Base-by-base conservation (phyloP, 768 basidiomycete species). In the Mycena belliarum region DNA sequence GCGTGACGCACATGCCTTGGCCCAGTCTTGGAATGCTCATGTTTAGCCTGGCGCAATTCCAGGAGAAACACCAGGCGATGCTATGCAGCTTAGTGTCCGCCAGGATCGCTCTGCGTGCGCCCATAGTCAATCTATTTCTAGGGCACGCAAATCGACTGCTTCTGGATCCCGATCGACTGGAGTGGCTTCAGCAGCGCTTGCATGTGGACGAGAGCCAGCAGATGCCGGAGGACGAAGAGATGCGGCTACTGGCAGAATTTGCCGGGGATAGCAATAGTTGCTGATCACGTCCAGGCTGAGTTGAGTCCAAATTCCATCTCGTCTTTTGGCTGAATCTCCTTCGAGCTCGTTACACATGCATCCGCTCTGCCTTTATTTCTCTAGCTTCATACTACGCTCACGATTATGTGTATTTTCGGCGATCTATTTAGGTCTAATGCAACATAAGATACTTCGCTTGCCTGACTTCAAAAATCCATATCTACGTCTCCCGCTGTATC, bases 21-120 rank as follows among this genome's bases (percentile, higher is more conserved):
- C 60, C 60, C n/a, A 49, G 37, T 10, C 51, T 61, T 1, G 41
- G 38, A 10, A n/a, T 51, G 0, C 26, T 61, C 2, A 25, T 47
- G 11, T 61, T 61, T 20, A 57, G 40, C 28, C 60, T 57, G 32
- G 60, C 60, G 6, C 60, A 61, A 51, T 61, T 61, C 47, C 44
- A 47, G 21, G 60, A 61, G 26, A 57, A 57, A 46, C 60, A 57
- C 25, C 60, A 61, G 55, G 42, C 46, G 47, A 52, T 57, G 60
- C 24, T 61, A n/a, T 61, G 60, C 42, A 61, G 7, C 21, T 38
- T 61, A 23, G 55, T 61, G 12, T n/a, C 49, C n/a, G 51, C 60
- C 20, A 55, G 60, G 23, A 49, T 57, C 25, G 50, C 55, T 18
- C 35, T 61, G 23, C 46, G 51, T 6, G 25, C 60, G 11, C 60